phyloP scores from a whole-genome alignment of 2,329 filamentous ascomycete species.

The Fusarium piperis region DNA sequence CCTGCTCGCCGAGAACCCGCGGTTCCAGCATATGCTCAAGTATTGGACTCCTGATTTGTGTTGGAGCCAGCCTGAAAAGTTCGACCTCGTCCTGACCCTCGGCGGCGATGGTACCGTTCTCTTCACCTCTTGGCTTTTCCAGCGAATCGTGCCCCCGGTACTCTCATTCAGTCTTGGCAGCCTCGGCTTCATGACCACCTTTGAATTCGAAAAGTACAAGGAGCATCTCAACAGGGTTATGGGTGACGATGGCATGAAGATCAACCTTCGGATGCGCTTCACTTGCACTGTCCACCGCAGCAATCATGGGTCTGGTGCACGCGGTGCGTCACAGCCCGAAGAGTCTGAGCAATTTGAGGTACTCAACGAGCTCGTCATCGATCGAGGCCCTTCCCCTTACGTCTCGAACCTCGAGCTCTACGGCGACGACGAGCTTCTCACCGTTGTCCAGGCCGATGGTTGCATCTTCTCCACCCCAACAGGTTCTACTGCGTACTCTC shows the following conservation, averaged over 20 bases:
- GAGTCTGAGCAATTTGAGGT: constrained; percentile 98
- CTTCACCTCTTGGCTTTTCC: constrained; percentile 92
- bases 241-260: constrained; percentile 94
- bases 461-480: constrained; percentile 98
- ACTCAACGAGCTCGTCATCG: constrained; percentile 97
- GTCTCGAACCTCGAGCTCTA: constrained; percentile 97
- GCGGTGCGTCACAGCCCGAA: constrained; percentile 71
- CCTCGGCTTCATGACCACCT: constrained; percentile 88
- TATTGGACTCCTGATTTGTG: constrained; percentile 98
- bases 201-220: constrained; percentile 89
- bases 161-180: constrained; percentile 86
- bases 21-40: constrained; percentile 84
- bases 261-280: constrained; percentile 98
- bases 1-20: constrained; percentile 77
- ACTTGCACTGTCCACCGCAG: constrained; percentile 95
- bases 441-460: constrained; percentile 94
- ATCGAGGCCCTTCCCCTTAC: constrained; percentile 94
- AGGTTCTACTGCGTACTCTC: constrained; percentile 92
- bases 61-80: constrained; percentile 92
- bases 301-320: constrained; percentile 49
- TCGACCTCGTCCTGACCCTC: constrained; percentile 90
- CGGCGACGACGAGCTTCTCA: constrained; percentile 93
- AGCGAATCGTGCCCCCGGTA: constrained; percentile 85
- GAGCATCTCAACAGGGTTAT: constrained; percentile 88
- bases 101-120: constrained; percentile 89